Base-by-base conservation (phyloP, 2,329 filamentous ascomycete genomes). In the Alternaria sp. region DNA sequence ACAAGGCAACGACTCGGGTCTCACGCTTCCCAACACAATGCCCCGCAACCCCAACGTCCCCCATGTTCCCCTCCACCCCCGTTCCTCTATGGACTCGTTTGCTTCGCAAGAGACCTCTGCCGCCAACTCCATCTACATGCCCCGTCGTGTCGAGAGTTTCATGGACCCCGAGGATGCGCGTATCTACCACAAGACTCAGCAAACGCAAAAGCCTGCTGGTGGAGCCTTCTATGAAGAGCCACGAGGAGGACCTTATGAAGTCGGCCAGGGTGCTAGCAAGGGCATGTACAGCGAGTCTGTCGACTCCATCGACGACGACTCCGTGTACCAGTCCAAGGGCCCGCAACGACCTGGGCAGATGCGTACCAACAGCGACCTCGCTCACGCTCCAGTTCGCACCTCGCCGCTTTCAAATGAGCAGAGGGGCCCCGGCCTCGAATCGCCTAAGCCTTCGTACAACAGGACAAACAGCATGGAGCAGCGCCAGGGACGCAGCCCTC, bases 151-250 rank as follows among this genome's bases (percentile, higher is more conserved):
- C 46, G 90, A 93, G 68, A 90, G 85, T 69, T 86, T 94, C 69
- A 91, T 96, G 86, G 86, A 86, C 62, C 88, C 90, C 6, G 91
- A 95, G 73, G 91, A 94, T 71, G 85, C 87, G 34, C 85, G 84
- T 63, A 90, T 92, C 70, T 91, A 93, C 72, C 84, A 88, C 68
- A 84, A 91, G 69, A 87, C 88, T 2, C 90, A 90, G 71, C 69
- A 79, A 54, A 69, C 72, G 33, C 78, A 82, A 61, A 73, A 73
- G 56, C 80, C 79, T 23, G 77, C 80, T 11, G 80, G 80, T 54
- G 81, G 80, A 31, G 79, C 80, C 17, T 78, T 72, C 66, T 78
- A 74, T 60, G 76, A 78, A 54, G 66, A 75, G 34, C 66, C 70
- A 13, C 68, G 68, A 46, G 50, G 62, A 53, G 55, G 65, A 36